Conservation (phyloP, 2,329 filamentous ascomycete species). For the Diaporthe caulivora region DNA sequence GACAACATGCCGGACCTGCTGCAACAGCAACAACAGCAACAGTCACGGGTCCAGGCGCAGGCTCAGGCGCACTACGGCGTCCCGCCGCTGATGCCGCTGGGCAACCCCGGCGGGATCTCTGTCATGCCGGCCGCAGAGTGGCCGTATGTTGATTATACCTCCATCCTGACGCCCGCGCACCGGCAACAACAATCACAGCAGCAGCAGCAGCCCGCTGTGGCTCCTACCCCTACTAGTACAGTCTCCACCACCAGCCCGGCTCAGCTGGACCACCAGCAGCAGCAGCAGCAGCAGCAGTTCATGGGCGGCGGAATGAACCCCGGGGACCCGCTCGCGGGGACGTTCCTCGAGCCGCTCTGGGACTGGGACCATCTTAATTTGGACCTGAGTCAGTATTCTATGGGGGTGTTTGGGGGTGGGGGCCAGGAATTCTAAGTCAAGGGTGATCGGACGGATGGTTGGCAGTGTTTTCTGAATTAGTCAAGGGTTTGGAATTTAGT, state of each 20-base stretch:
- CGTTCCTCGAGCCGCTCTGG: slow-evolving; percentile 37
- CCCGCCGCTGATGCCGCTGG: neutral
- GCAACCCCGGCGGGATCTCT: neutral
- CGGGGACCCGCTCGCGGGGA: slow-evolving; percentile 37
- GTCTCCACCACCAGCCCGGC: neutral
- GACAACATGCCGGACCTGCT: neutral
- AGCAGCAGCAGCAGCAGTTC: neutral
- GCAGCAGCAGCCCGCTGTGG: neutral
- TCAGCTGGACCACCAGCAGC: slow-evolving; percentile 1
- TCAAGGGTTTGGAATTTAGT: too few relatives aligned
- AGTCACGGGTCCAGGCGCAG: neutral
- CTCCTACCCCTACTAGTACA: neutral
- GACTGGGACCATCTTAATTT: slow-evolving; percentile 36
- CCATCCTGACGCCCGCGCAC: neutral
- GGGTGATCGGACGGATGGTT: too few relatives aligned
- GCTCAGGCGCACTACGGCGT: slow-evolving; percentile 1
- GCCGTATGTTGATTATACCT: slow-evolving; percentile 28
- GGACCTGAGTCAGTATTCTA: slow-evolving; percentile 16
- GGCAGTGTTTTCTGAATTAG: too few relatives aligned
- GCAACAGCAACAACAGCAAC: neutral
- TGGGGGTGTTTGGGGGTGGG: neutral
- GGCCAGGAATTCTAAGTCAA: slow-evolving; percentile 6
- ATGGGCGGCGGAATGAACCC: slow-evolving; percentile 21
- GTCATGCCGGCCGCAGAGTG: slow-evolving; percentile 11
- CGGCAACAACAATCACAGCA: neutral